Evolutionary conservation across 1,139 yeast genomes (phyloP), one percentile per base, ranked within the genome.

Genomic region (Lodderomyces metapsilosis): DNA sequence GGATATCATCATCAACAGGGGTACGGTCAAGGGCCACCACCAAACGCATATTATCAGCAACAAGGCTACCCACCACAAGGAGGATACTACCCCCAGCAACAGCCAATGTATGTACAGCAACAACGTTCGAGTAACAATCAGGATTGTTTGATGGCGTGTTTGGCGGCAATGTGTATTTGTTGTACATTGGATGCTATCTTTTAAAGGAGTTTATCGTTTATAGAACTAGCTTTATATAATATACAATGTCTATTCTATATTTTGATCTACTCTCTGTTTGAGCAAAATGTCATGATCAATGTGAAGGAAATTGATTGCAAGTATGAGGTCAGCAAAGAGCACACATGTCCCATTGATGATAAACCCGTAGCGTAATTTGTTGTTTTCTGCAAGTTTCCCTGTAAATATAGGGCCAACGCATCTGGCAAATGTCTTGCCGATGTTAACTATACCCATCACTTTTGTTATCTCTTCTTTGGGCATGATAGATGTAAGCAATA

Each of bases 391-490:
- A 37, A 88, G 65, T 34, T 71, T 61, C 2, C 97, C 97, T 0
- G 95, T 85, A 52, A 86, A 75, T 3, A 78, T 55, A 0, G 96
- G 96, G 0, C 96, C 95, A 16, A 86, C 57, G 39, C 94, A 82
- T 45, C 95, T 71, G 0, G 95, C 94, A 50, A 86, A 71, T 1
- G 96, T 89, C 59, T 88, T 88, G 20, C 86, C 89, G 30, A 88
- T 82, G 54, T 88, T 88, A 4, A 88, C 95, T 3, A 85, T 69
- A 1, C 96, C 96, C 82, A 89, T 76, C 2, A 85, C 92, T 52
- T 74, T 77, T 4, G 95, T 81, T 36, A 89, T 65, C 43, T 87
- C 94, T 10, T 69, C 62, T 9, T 76, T 71, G 12, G 74, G 74
- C 41, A 89, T 80, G 15, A 88, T 68, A 2, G 87, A 76, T 0